Evolutionary conservation across 345 rosid species (phyloP).

Genomic region (Aegle marmelos): DNA sequence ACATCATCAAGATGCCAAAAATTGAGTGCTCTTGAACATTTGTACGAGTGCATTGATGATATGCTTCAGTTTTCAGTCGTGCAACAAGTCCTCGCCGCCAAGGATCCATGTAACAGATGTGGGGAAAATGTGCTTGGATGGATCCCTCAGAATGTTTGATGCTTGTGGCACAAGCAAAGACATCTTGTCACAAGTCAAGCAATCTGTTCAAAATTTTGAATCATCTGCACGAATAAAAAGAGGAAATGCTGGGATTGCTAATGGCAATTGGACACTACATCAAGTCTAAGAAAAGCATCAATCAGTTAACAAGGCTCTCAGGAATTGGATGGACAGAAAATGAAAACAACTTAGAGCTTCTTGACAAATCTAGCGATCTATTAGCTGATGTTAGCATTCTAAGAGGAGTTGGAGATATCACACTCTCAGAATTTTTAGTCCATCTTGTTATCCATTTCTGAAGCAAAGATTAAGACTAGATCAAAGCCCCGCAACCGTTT

Average conservation of each 20-base stretch:
- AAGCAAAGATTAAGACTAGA: conserved; percentile 2
- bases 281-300: conserved; percentile 7
- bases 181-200: conserved; percentile 16
- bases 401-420: conserved; percentile 10
- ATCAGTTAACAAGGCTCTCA: conserved; percentile 6
- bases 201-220: conserved; percentile 13
- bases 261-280: conserved; percentile 7
- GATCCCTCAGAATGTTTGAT: conserved; percentile 16
- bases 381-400: background rate
- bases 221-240: conserved; percentile 12
- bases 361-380: background rate
- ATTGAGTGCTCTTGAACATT: conserved; percentile 11
- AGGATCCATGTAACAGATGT: background rate
- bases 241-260: background rate
- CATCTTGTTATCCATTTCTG: conserved; percentile 3
- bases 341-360: background rate
- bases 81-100: conserved; percentile 5
- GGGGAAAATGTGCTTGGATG: conserved; percentile 12
- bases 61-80: conserved; percentile 13
- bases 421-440: conserved; percentile 10
- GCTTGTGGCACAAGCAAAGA: conserved; percentile 16
- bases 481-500: background rate
- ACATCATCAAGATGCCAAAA: conserved; percentile 1
- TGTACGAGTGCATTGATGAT: conserved; percentile 7
- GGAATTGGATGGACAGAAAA: background rate